phyloP scores from a whole-genome alignment of 495 filamentous ascomycete species.

The Xylaria cubensis region DNA sequence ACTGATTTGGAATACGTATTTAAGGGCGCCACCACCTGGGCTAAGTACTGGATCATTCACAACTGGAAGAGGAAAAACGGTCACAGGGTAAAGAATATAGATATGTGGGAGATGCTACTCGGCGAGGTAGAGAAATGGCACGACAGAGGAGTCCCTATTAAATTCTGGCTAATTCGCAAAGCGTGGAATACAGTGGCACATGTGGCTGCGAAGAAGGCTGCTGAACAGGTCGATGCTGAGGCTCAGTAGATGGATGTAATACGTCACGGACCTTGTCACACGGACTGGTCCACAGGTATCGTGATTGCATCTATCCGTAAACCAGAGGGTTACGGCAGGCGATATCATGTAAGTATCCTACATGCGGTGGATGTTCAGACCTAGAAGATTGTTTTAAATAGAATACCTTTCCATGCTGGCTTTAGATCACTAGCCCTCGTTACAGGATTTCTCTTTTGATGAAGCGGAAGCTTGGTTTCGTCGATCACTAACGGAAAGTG shows the following conservation, averaged over 20 bases:
- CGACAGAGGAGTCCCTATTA: conserved; percentile 36
- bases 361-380: too few relatives aligned
- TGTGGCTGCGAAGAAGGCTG: conserved; percentile 48
- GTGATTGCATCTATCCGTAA: too few relatives aligned
- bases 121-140: conserved; percentile 41
- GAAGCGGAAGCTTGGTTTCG: too few relatives aligned
- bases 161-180: conserved; percentile 54
- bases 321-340: too few relatives aligned
- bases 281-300: too few relatives aligned
- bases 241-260: neutral
- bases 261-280: too few relatives aligned
- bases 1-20: conserved; percentile 56
- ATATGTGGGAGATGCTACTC: conserved; percentile 52
- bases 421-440: too few relatives aligned
- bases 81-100: conserved; percentile 47
- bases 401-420: too few relatives aligned
- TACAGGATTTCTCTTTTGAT: too few relatives aligned
- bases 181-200: conserved; percentile 49
- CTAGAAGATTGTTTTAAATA: too few relatives aligned
- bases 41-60: conserved; percentile 48
- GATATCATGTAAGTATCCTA: too few relatives aligned
- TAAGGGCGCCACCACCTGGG: conserved; percentile 48
- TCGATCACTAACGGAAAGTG: too few relatives aligned
- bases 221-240: neutral
- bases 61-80: conserved; percentile 43